Evolutionary conservation across 1,284 basidiomycete genomes (phyloP).

Genomic region (Pascua sp.): DNA sequence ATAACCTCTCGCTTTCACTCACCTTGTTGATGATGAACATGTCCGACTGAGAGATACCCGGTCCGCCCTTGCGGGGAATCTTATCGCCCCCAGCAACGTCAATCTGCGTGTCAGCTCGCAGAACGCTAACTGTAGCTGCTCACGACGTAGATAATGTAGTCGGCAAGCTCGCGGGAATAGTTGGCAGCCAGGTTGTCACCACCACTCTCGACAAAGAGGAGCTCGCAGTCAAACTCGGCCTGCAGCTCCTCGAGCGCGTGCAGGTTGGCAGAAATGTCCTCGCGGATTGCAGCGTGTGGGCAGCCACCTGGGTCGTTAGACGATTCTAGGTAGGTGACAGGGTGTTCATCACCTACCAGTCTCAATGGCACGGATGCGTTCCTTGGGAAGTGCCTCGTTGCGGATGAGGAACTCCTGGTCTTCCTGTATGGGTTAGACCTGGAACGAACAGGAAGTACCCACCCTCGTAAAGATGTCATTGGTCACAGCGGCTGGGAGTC

Average conservation of each 20-base stretch:
- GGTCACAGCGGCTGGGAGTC: constrained; percentile 72
- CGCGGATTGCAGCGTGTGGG: constrained; percentile 91
- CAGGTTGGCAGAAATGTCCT: constrained; percentile 96
- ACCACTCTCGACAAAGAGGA: constrained; percentile 90
- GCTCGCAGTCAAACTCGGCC: constrained; percentile 75
- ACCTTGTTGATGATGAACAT: constrained; percentile 94
- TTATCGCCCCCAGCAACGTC: constrained; percentile 86
- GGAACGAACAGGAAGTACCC: no score
- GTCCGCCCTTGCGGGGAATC: constrained; percentile 95
- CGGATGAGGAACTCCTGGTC: constrained; percentile 96
- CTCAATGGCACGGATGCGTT: constrained; percentile 92
- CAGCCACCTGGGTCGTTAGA: constrained; percentile 63
- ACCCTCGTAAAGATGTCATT: constrained; percentile 82
- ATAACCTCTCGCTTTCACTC: constrained; percentile 13
- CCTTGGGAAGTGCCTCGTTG: constrained; percentile 77
- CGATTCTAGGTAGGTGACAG: not conserved
- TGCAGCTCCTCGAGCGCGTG: constrained; percentile 93
- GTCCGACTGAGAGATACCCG: constrained; percentile 88
- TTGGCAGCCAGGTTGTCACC: constrained; percentile 97
- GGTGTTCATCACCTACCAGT: constrained; percentile 53
- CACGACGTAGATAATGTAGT: constrained; percentile 95
- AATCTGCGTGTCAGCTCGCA: constrained; percentile 42
- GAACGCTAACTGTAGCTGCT: constrained; percentile 23
- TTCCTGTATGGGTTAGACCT: constrained; percentile 58
- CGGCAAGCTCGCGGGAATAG: constrained; percentile 91